A percentile compares a stretch with the other conserved stretches of the same genome.
These are phyloP conservation scores for Fagus sylvatica DNA, from an alignment of 306 rosid genomes.

Conservation along the genomic window DNA sequence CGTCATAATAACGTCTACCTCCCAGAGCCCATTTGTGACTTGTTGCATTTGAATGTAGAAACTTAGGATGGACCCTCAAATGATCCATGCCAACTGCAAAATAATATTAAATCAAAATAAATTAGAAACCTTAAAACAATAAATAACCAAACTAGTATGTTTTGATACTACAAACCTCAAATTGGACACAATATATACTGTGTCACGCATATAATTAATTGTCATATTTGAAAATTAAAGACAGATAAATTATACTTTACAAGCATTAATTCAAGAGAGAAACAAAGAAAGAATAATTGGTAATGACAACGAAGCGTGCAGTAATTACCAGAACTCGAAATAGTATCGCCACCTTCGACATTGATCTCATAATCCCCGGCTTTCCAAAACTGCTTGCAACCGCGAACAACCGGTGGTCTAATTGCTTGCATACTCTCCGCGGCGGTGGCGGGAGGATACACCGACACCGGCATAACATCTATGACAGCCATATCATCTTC, in stretches of 20 bases:
- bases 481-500: neutral
- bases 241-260: no score
- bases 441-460: neutral
- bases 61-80: conserved; percentile 94
- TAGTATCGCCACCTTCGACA: neutral
- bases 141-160: neutral
- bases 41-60: conserved; percentile 97
- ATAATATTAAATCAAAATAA: neutral
- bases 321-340: neutral
- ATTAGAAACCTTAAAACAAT: neutral
- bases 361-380: conserved; percentile 2
- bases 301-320: neutral
- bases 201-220: no score
- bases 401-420: neutral
- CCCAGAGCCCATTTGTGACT: conserved; percentile 99
- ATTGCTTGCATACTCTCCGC: neutral
- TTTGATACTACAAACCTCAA: neutral
- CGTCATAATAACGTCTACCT: conserved; percentile 43
- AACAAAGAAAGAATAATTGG: neutral
- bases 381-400: conserved; percentile 19
- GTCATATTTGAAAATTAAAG: no score
- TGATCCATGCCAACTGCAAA: conserved; percentile 86
- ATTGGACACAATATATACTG: neutral
- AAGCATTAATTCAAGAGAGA: no score
- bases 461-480: neutral